Evolutionary conservation across 176 grass and related monocot genomes (phyloP), one percentile per base, ranked within the genome.

Genomic region (Tillandsia leiboldiana): DNA sequence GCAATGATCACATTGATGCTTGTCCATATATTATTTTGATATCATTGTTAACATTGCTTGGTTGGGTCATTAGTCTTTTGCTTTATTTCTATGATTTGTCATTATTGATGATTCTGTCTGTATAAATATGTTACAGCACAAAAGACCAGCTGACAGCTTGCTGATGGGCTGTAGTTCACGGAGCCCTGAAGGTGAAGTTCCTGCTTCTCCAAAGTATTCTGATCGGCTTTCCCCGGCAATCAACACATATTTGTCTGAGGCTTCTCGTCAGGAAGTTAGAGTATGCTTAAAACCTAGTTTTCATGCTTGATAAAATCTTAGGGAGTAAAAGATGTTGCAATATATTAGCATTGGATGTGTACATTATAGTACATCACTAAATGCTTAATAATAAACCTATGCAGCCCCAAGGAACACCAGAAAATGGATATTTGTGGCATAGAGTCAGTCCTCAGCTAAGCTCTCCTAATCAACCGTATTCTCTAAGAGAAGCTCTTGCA

Each of bases 351-450:
- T 65, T 67, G 11, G 65, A 75, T 51, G 52, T 14, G 13, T 51
- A 52, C 50, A 5, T 42, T 42, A 42, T 42, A 42, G 33, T 42
- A 42, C 7, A 48, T 24, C 50, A 26, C 70, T 27, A 75, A 85
- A 49, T 65, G 49, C 8, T 59, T 8, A 26, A 0, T 70, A 12
- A 50, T 84, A 78, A 78, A 82, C 50, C 77, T 76, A 74, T 99
- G 74, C 73, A 93, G 90, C 84, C 82, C 51, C 87, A 87, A 68
- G 94, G 89, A 77, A 93, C 89, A 69, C 84, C 89, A 68, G 94
- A 99, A 79, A 99, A 99, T 66, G 89, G 94, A 78, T 99, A 88
- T 82, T 79, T 99, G 69, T 99, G 94, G 94, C 88, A 93, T 67
- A 90, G 82, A 83, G 72, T 90, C 71, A 99, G 94, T 67, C 94